Evolutionary conservation across 129 eudicot genomes (phyloP), one percentile per base, ranked within the genome.

Genomic region (Tagetes erecta): DNA sequence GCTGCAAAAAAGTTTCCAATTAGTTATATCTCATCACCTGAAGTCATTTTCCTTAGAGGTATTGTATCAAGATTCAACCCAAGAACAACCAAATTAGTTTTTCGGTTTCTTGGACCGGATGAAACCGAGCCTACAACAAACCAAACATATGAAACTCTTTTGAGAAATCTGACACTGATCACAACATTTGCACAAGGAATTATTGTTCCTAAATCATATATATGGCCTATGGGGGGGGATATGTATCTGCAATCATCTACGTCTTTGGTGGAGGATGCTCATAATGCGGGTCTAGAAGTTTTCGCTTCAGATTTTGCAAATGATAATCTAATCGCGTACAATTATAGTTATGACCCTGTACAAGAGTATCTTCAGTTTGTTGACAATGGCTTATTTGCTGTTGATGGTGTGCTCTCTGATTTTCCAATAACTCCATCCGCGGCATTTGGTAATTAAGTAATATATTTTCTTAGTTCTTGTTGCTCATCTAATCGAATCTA

Each of bases 361-460:
- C 30, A 33, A 13, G 99, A 95, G 83, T 87, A 87, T 77, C 82
- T 91, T 37, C 60, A 75, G 34, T 91, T 79, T 57, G 77, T 91
- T 31, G 97, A 95, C 77, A 95, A 91, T 64, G 90, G 84, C 9
- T 14, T 96, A 94, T 87, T 95, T 83, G 84, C 96, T 71, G 99
- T 95, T 46, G 99, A 95, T 84, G 99, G 99, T 37, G 94, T 95
- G 67, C 82, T 95, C 38, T 85, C 99, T 60, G 99, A 95, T 79
- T 82, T 82, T 87, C 94, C 99, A 71, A 64, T 95, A 36, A 86
- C 97, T 77, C 74, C 99, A 37, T 88, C 99, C n/a, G 85, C 67
- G 65, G 87, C 97, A 36, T 67, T 87, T 70, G 94, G 99, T 95
- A 74, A 53, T 8, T 1, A 20, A 3, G 49, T 4, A 27, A 20